phyloP scores from a whole-genome alignment of 768 basidiomycete genomes.

The Suillus luteus region DNA sequence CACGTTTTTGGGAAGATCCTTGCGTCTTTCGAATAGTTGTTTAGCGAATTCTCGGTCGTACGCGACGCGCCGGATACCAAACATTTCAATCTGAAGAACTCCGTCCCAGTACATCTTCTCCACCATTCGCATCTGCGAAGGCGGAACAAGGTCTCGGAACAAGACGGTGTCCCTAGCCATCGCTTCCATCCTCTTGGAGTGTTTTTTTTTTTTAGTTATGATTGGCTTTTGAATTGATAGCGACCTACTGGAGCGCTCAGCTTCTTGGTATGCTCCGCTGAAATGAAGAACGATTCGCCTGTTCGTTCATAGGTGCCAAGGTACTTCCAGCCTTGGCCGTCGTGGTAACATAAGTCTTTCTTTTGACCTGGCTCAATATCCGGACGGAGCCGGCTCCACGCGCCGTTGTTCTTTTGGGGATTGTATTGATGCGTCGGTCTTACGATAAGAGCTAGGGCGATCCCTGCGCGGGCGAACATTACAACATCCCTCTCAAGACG shows the following conservation, averaged over 20 bases:
- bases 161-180: constrained; percentile 22
- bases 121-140: constrained; percentile 28
- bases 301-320: constrained; percentile 31
- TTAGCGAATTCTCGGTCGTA: constrained; percentile 20
- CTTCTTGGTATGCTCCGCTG: constrained; percentile 15
- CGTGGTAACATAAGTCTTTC: constrained; percentile 24
- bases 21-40: constrained; percentile 16
- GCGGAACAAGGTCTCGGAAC: constrained; percentile 24
- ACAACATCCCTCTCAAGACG: constrained; percentile 8
- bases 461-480: constrained; percentile 26
- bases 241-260: constrained; percentile 17
- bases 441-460: constrained; percentile 28
- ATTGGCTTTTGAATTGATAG: constrained; percentile 3
- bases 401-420: constrained; percentile 19
- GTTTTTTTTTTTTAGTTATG: background rate
- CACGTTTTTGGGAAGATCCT: background rate
- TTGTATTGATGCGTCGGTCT: constrained; percentile 30
- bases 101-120: constrained; percentile 31
- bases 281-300: constrained; percentile 19
- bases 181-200: constrained; percentile 22
- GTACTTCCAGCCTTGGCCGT: constrained; percentile 16
- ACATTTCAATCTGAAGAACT: constrained; percentile 30
- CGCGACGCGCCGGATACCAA: constrained; percentile 26
- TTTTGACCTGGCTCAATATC: constrained; percentile 17
- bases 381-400: constrained; percentile 20